These are phyloP conservation scores for Cutaneotrichosporon cyanovorans DNA, from an alignment of 1,284 basidiomycete genomes.

Conservation along the genomic window DNA sequence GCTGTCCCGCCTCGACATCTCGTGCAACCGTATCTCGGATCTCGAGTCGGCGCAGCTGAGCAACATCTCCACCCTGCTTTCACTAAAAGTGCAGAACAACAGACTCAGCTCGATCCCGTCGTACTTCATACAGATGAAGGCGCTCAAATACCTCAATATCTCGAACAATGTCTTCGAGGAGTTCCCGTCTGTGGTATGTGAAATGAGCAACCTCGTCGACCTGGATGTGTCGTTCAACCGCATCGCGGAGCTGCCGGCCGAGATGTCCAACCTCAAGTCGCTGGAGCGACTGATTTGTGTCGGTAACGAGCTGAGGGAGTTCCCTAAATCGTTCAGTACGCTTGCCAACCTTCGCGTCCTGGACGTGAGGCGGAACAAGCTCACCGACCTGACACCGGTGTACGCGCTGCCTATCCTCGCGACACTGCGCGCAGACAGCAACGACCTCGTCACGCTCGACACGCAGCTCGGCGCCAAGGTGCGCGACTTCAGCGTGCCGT, in stretches of 20 bases:
- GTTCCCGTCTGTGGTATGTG: slow-evolving; percentile 71
- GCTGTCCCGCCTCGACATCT: slow-evolving; percentile 78
- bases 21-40: slow-evolving; percentile 86
- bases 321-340: slow-evolving; percentile 62
- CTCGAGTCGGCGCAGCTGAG: slow-evolving; percentile 80
- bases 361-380: slow-evolving; percentile 75
- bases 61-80: slow-evolving; percentile 63
- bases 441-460: slow-evolving; percentile 69
- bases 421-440: slow-evolving; percentile 68
- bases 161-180: slow-evolving; percentile 90
- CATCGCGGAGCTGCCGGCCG: slow-evolving; percentile 71
- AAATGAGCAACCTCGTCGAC: slow-evolving; percentile 67
- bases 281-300: slow-evolving; percentile 76
- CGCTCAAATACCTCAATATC: slow-evolving; percentile 77
- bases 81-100: slow-evolving; percentile 85
- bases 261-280: slow-evolving; percentile 62
- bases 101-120: slow-evolving; percentile 77
- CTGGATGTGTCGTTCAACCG: slow-evolving; percentile 95
- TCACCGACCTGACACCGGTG: slow-evolving; percentile 65
- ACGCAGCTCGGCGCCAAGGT: slow-evolving; percentile 62
- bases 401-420: slow-evolving; percentile 63
- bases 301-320: slow-evolving; percentile 71
- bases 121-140: slow-evolving; percentile 69
- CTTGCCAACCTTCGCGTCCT: slow-evolving; percentile 62
- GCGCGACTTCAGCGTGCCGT: slow-evolving; percentile 46